Evolutionary conservation across 2,329 filamentous ascomycete genomes (phyloP).

Genomic region (Fusarium sp.): DNA sequence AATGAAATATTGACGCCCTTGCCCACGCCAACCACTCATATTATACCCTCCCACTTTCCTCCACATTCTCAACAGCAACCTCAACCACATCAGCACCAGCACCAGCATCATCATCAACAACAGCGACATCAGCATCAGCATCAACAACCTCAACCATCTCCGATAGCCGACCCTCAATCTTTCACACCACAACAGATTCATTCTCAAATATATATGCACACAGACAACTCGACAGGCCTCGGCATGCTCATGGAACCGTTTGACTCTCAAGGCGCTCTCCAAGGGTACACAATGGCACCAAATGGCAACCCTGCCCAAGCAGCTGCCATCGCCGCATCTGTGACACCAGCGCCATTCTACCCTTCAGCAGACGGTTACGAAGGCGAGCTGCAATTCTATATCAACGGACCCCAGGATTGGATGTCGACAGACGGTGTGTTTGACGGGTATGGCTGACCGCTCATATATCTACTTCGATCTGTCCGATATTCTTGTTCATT

Average conservation of each 20-base stretch:
- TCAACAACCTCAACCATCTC: slow-evolving; percentile 16
- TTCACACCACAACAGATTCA: slow-evolving; percentile 28
- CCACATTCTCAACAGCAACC: slow-evolving; percentile 39
- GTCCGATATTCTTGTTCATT: neutral
- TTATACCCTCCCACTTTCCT: slow-evolving; percentile 26
- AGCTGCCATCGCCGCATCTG: slow-evolving; percentile 11
- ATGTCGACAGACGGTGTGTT: slow-evolving; percentile 36
- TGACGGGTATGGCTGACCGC: slow-evolving; percentile 29
- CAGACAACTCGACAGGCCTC: slow-evolving; percentile 35
- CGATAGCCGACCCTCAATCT: slow-evolving; percentile 37
- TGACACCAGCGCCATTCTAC: slow-evolving; percentile 20
- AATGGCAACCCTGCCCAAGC: slow-evolving; percentile 17
- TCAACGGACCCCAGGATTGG: slow-evolving; percentile 52
- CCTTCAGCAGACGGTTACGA: slow-evolving; percentile 61
- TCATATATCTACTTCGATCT: neutral
- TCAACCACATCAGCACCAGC: slow-evolving; percentile 14
- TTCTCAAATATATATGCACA: slow-evolving; percentile 22
- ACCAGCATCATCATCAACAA: slow-evolving; percentile 1
- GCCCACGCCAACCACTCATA: slow-evolving; percentile 7
- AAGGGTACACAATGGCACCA: slow-evolving; percentile 29
- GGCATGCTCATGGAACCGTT: slow-evolving; percentile 58
- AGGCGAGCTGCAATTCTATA: slow-evolving; percentile 58
- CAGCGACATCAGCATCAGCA: slow-evolving; percentile 7
- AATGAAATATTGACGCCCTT: slow-evolving; percentile 29
- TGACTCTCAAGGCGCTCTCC: slow-evolving; percentile 37